Evolutionary conservation across 2,329 filamentous ascomycete species (phyloP).

Genomic region (Sarocladiaceae sp.): DNA sequence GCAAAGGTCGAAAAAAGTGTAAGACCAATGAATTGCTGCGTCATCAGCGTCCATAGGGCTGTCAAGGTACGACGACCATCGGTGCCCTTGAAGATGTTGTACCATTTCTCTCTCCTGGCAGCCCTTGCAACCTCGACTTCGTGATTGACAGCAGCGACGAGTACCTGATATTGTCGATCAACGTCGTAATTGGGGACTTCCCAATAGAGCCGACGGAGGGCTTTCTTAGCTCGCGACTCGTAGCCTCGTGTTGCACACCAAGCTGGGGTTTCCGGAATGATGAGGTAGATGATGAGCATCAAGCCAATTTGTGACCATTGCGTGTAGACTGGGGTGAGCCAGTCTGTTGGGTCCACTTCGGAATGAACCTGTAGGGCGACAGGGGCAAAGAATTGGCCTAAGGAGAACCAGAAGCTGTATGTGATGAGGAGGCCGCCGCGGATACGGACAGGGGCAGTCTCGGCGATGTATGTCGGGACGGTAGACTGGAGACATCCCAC

Average conservation of each 20-base stretch:
- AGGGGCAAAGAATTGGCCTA: conserved; percentile 37
- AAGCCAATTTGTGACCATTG: conserved; percentile 38
- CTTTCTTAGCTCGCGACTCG: conserved; percentile 24
- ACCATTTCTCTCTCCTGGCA: conserved; percentile 12
- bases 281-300: conserved; percentile 28
- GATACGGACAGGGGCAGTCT: conserved; percentile 33
- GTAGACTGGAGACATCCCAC: conserved; percentile 36
- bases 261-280: conserved; percentile 34
- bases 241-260: conserved; percentile 30
- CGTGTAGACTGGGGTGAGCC: conserved; percentile 33
- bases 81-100: conserved; percentile 24
- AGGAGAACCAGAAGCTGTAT: conserved; percentile 37
- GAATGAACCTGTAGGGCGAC: conserved; percentile 33
- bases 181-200: conserved; percentile 26
- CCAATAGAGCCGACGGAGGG: conserved; percentile 22
- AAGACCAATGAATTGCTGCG: conserved; percentile 34
- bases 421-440: conserved; percentile 33
- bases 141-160: not conserved
- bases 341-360: conserved; percentile 26
- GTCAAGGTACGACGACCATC: conserved; percentile 25
- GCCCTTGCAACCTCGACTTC: not conserved
- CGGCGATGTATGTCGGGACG: conserved; percentile 34
- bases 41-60: conserved; percentile 34
- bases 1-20: conserved; percentile 34
- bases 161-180: conserved; percentile 23